phyloP scores from a whole-genome alignment of 140 eudicot species.

The Stevia rebaudiana region DNA sequence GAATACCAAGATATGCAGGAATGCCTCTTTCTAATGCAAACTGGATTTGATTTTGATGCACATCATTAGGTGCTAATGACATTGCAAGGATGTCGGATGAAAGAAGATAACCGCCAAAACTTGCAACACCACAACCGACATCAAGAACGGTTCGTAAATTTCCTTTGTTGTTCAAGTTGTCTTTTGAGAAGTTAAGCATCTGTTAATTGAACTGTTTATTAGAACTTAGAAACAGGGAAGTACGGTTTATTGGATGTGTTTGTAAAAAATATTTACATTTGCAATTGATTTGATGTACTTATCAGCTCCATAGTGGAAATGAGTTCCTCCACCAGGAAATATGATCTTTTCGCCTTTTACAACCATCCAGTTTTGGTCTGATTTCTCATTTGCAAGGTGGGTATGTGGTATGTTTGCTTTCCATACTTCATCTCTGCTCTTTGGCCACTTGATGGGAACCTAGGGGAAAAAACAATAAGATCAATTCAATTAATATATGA shows the following conservation, averaged over 20 bases:
- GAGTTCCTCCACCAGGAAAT: conserved; percentile 99
- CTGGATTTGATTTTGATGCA: conserved; percentile 97
- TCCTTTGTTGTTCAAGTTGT: conserved; percentile 72
- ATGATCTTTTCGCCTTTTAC: conserved; percentile 81
- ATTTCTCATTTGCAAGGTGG: conserved; percentile 92
- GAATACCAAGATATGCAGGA: conserved; percentile 95
- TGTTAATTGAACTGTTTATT: conserved; percentile 21
- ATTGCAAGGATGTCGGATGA: conserved; percentile 69
- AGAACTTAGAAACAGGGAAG: neutral
- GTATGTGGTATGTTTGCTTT: conserved; percentile 97
- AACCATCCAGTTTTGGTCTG: conserved; percentile 99
- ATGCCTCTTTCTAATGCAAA: conserved; percentile 96
- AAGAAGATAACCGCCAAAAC: conserved; percentile 96
- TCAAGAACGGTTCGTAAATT: conserved; percentile 80
- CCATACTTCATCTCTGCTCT: conserved; percentile 98
- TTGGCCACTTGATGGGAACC: conserved; percentile 98
- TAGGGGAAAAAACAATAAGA: conserved; percentile 16
- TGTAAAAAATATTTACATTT: conserved; percentile 58
- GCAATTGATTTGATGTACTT: conserved; percentile 85
- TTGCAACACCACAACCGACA: conserved; percentile 98
- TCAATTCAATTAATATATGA: neutral
- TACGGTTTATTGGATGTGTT: neutral
- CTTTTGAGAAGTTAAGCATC: conserved; percentile 86
- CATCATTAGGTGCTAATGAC: conserved; percentile 97
- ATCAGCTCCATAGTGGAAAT: conserved; percentile 96